phyloP scores from a whole-genome alignment of 2,329 filamentous ascomycete genomes.

The Chaetomium globosum region DNA sequence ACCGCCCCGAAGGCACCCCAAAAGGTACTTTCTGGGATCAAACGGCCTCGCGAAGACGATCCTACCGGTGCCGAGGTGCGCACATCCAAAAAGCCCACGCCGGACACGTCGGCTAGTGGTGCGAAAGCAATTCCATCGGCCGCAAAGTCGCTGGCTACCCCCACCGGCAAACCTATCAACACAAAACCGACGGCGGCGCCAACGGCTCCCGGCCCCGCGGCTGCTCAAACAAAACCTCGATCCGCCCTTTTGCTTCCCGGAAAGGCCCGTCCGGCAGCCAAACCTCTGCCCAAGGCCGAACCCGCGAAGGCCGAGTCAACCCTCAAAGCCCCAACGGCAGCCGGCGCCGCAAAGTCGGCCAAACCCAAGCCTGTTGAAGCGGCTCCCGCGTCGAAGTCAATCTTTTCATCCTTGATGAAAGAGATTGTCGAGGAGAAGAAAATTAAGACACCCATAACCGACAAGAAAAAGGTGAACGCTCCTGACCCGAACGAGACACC shows the following conservation, averaged over 20 bases:
- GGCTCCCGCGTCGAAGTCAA: conserved; percentile 46
- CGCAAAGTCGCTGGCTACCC: conserved; percentile 36
- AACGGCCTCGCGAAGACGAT: conserved; percentile 48
- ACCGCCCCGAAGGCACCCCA: conserved; percentile 22
- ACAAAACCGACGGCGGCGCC: conserved; percentile 31
- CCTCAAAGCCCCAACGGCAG: conserved; percentile 24
- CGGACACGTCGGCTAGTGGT: conserved; percentile 33
- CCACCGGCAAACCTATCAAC: conserved; percentile 24
- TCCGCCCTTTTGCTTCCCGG: conserved; percentile 48
- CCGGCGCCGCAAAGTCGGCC: conserved; percentile 34
- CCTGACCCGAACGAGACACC: conserved; percentile 64
- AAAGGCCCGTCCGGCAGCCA: conserved; percentile 51
- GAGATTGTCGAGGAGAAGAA: conserved; percentile 58
- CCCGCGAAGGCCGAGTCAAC: conserved; percentile 32
- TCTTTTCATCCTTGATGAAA: conserved; percentile 58
- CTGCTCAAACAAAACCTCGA: conserved; percentile 39
- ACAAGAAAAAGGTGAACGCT: conserved; percentile 47
- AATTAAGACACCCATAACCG: conserved; percentile 43
- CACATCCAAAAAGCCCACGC: conserved; percentile 45
- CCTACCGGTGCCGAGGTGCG: conserved; percentile 39
- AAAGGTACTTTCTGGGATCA: conserved; percentile 35
- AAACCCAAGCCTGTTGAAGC: conserved; percentile 40
- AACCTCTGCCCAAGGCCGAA: conserved; percentile 46
- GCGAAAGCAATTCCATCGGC: conserved; percentile 33
- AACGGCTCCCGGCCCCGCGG: conserved; percentile 22